phyloP scores from a whole-genome alignment of 805 yeast species.

The Saccharomycopsis sp. region DNA sequence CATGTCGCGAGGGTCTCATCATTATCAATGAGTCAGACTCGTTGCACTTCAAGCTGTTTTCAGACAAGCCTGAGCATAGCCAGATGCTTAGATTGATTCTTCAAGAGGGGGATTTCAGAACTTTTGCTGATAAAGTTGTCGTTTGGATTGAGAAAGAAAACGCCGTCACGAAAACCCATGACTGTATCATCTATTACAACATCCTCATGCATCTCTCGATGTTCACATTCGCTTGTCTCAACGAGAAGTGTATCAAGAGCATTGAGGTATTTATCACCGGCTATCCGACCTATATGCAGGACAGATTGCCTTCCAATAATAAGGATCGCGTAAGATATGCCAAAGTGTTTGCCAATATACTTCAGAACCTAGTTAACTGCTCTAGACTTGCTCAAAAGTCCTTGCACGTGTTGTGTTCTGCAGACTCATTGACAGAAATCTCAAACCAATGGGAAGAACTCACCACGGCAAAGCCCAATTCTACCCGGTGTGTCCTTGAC shows the following conservation, averaged over 20 bases:
- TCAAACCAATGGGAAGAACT: background rate
- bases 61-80: background rate
- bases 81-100: background rate
- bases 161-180: background rate
- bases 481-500: background rate
- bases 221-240: constrained; percentile 1
- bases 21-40: background rate
- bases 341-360: background rate
- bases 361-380: background rate
- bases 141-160: background rate
- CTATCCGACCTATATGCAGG: background rate
- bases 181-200: constrained; percentile 6
- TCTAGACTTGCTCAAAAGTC: background rate
- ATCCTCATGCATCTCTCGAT: background rate
- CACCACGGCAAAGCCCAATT: background rate
- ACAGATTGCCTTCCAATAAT: background rate
- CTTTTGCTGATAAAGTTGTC: constrained; percentile 1
- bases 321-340: background rate
- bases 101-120: constrained; percentile 7
- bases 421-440: background rate
- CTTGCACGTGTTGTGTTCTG: background rate
- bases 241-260: background rate
- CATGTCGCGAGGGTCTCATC: background rate
- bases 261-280: background rate
- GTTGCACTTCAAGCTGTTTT: background rate